A percentile compares a stretch with the other conserved stretches of the same genome.
These are phyloP conservation scores for Tripterygium wilfordii DNA, from an alignment of 177 flowering plant species.

Conservation along the genomic window DNA sequence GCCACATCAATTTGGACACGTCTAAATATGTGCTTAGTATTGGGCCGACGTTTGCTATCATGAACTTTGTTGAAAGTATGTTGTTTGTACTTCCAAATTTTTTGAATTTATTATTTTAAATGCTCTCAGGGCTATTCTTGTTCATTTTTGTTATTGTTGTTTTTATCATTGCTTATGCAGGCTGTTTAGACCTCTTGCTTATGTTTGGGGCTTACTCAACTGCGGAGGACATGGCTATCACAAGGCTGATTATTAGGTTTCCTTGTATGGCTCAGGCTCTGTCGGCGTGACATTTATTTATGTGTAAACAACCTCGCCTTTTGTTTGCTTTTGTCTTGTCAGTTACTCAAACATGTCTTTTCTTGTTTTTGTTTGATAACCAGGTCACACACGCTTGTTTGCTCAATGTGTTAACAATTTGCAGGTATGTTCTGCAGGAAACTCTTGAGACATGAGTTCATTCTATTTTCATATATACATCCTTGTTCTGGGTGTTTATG, in stretches of 20 bases:
- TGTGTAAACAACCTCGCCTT: constrained; percentile 55
- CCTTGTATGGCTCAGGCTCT: constrained; percentile 74
- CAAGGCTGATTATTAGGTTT: constrained; percentile 82
- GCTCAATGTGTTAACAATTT: constrained; percentile 8
- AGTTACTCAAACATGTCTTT: too few species aligned
- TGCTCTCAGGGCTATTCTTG: background rate
- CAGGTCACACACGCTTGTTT: background rate
- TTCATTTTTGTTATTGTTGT: constrained; percentile 2
- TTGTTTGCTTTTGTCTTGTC: too few species aligned
- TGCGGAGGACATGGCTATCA: constrained; percentile 91
- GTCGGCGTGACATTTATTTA: constrained; percentile 63
- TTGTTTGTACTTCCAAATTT: background rate
- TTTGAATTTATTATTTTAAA: too few species aligned
- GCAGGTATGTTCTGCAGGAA: constrained; percentile 80
- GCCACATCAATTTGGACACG: constrained; percentile 47
- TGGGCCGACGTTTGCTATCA: constrained; percentile 79
- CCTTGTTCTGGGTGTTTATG: constrained; percentile 81
- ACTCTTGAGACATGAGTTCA: constrained; percentile 49
- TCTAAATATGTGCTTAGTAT: constrained; percentile 72
- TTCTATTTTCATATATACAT: constrained; percentile 78
- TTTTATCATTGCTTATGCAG: constrained; percentile 28
- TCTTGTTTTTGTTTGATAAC: background rate
- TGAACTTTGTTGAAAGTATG: constrained; percentile 87
- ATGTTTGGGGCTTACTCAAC: constrained; percentile 91
- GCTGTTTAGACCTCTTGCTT: constrained; percentile 77